Evolutionary conservation across 2,329 filamentous ascomycete genomes (phyloP), one percentile per base, ranked within the genome.

Genomic region (Fusarium nisikadoi): DNA sequence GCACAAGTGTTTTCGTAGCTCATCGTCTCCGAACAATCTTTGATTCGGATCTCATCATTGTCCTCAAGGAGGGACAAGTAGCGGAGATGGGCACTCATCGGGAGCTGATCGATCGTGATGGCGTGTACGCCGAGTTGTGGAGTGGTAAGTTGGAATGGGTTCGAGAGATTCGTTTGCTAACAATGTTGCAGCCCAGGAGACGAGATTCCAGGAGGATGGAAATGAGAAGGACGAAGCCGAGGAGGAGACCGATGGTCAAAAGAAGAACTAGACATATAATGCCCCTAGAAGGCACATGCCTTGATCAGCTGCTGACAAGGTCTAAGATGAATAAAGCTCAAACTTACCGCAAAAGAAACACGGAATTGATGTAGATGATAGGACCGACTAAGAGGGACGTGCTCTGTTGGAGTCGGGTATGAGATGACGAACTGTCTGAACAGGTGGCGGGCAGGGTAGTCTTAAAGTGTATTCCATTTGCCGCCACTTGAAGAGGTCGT

Each of bases 1-100:
- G 95, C 62, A 98, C 96, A 1, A 98, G 94, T 74, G 93, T 99
- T 2, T 98, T 98, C 79, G 93, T 99, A 9, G 96, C 96, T 11
- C 96, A 98, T 81, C 89, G 96, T 23, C 84, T 99, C 66, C 89
- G 95, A 57, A 98, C 96, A 0, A 98, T 99, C 73, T 97, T 93
- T 78, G 96, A 98, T 78, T 93, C 93, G 42, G 93, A 98, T 81
- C 85, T 95, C 76, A 98, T 98, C 75, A 95, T 98, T 76, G 96
- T 98, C 41, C 84, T 98, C 62, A 92, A 91, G 79, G 91, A 93
- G 67, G 96, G 96, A 0, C 86, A 85, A 19, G 94, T 98, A n/a
- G 94, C 91, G 5, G 96, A 98, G 83, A 90, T 89, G 81, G 96
- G 96, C 19, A 97, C 93, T 20, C 96, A 99, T 81, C 88, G 92